These are phyloP conservation scores for Rhododendron mucronatum DNA, from an alignment of 148 eudicot genomes.

Conservation along the genomic window DNA sequence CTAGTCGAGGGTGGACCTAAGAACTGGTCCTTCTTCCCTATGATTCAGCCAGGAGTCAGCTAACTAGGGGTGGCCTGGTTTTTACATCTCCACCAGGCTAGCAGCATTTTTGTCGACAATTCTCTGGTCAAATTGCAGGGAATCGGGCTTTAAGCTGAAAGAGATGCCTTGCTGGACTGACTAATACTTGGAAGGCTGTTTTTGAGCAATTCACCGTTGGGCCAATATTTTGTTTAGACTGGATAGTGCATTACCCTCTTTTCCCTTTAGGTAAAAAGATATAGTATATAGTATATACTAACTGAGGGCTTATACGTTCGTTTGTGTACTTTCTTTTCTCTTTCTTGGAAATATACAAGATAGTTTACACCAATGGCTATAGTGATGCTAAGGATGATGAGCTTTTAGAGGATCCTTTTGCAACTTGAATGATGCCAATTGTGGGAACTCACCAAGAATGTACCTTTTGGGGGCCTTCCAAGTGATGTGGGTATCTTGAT, in stretches of 20 bases:
- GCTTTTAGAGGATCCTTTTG: conserved; percentile 8
- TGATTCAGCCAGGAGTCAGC: conserved; percentile 67
- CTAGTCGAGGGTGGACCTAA: conserved; percentile 42
- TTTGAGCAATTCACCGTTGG: not conserved
- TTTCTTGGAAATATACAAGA: conserved; percentile 1
- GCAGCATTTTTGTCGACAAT: not conserved
- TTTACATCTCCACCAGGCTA: not conserved
- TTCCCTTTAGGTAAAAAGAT: conserved; percentile 8
- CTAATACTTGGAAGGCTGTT: conserved; percentile 3
- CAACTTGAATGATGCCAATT: not conserved
- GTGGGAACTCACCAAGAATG: not conserved
- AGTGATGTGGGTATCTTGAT: not conserved
- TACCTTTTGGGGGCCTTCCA: not conserved
- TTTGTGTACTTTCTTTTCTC: not conserved
- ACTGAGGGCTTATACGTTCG: conserved; percentile 4
- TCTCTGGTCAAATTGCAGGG: not conserved
- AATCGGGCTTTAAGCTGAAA: not conserved
- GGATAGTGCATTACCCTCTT: conserved; percentile 4
- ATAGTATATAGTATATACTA: conserved; percentile 5
- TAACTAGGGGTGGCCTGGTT: conserved; percentile 19
- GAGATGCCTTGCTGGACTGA: conserved; percentile 9
- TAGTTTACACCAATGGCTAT: conserved; percentile 3
- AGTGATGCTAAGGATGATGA: conserved; percentile 1
- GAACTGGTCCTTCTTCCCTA: conserved; percentile 90
- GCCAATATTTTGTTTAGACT: conserved; percentile 6